Evolutionary conservation across 345 rosid species (phyloP).

Genomic region (Populus nigra): DNA sequence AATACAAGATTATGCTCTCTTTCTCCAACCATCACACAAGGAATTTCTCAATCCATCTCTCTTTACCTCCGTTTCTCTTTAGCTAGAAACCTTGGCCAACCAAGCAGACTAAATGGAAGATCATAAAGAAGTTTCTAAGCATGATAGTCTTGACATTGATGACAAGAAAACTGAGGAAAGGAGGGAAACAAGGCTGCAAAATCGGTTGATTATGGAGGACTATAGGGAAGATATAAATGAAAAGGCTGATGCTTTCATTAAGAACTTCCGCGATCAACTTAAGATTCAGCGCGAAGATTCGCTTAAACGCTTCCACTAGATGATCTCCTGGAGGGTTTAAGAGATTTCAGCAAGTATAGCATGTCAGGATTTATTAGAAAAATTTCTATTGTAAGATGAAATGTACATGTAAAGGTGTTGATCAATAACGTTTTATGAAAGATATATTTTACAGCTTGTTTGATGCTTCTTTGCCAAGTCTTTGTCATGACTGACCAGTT

Average conservation of each 20-base stretch:
- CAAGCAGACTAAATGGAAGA: constrained; percentile 2
- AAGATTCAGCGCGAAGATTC: constrained; percentile 37
- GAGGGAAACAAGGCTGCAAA: neutral
- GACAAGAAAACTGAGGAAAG: neutral
- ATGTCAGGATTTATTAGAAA: neutral
- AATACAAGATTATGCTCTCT: neutral
- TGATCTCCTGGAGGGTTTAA: constrained; percentile 23
- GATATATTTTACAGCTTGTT: neutral
- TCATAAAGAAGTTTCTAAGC: neutral
- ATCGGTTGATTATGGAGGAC: constrained; percentile 3
- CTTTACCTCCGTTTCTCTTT: neutral
- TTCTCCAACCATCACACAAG: neutral
- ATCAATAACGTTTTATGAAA: neutral
- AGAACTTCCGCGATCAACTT: constrained; percentile 32
- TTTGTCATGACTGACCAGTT: neutral
- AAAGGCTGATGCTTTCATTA: constrained; percentile 33
- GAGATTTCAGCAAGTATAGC: neutral
- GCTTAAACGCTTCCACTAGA: constrained; percentile 25
- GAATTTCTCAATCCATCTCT: neutral
- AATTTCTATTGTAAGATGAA: neutral
- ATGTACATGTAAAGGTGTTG: neutral
- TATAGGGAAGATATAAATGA: constrained; percentile 30
- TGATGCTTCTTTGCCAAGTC: neutral
- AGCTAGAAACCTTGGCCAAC: neutral
- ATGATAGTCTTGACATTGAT: neutral